Evolutionary conservation across 257 asterid species (phyloP).

Genomic region (Scutellaria barbata): DNA sequence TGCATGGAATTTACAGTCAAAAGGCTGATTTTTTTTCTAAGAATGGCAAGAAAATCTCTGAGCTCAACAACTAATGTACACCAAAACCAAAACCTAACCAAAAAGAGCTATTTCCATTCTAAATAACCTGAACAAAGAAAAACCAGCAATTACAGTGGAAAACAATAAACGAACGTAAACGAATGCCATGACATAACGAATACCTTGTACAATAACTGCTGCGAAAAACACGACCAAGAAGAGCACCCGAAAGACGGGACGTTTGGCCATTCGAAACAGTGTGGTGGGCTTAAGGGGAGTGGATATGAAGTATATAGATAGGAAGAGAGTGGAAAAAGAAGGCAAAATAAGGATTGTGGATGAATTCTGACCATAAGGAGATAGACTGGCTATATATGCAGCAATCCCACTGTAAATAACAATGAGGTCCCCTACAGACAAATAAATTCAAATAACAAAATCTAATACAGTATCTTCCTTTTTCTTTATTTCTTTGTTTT

Average conservation of each 20-base stretch:
- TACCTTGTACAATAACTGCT: slow-evolving; percentile 56
- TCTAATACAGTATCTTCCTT: slow-evolving; percentile 35
- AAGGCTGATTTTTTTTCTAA: neutral
- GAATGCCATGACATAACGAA: neutral
- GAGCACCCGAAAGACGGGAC: slow-evolving; percentile 38
- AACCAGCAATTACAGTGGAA: neutral
- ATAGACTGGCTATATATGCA: slow-evolving; percentile 58
- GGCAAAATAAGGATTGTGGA: slow-evolving; percentile 45
- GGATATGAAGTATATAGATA: slow-evolving; percentile 37
- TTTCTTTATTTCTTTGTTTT: neutral
- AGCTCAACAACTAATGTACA: too few relatives aligned
- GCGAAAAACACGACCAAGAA: slow-evolving; percentile 50
- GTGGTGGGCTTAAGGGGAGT: slow-evolving; percentile 14
- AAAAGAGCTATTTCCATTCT: neutral
- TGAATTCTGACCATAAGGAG: slow-evolving; percentile 62
- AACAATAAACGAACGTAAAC: neutral
- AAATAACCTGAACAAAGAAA: neutral
- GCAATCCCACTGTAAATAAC: slow-evolving; percentile 40
- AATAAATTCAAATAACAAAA: slow-evolving; percentile 31
- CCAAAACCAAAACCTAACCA: too few relatives aligned
- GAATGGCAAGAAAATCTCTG: too few relatives aligned
- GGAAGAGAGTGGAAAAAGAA: slow-evolving; percentile 40
- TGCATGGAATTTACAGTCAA: slow-evolving; percentile 6
- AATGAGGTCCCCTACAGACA: slow-evolving; percentile 80
- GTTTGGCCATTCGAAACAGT: slow-evolving; percentile 45